Percentiles rank a stretch among this genome's conserved stretches.
phyloP scores from a whole-genome alignment of 495 filamentous ascomycete genomes.

The Penicillium chermesinum region DNA sequence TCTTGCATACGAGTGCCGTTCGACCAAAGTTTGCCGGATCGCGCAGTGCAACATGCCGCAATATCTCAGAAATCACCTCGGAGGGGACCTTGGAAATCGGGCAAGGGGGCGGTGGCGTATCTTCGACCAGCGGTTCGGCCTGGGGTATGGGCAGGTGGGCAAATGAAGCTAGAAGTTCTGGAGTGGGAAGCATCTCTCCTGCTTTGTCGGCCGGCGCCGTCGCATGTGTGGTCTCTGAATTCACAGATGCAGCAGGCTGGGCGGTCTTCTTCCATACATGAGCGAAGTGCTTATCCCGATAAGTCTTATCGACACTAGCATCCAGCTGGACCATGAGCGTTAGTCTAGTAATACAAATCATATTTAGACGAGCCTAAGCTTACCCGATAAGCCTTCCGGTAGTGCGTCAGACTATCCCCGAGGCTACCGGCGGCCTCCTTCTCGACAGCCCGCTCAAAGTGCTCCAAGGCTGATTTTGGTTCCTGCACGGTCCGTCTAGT shows the following conservation, averaged over 20 bases:
- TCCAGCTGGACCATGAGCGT: conserved; percentile 57
- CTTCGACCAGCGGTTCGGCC: conserved; percentile 54
- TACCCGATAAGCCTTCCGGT: conserved; percentile 85
- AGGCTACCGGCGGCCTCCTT: conserved; percentile 77
- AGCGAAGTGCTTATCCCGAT: conserved; percentile 85
- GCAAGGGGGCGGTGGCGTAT: conserved; percentile 64
- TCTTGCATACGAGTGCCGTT: conserved; percentile 79
- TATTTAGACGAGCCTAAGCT: conserved; percentile 16
- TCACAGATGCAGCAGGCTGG: conserved; percentile 52
- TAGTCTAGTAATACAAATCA: conserved; percentile 9
- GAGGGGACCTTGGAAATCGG: conserved; percentile 72
- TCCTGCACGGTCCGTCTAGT: conserved; percentile 35
- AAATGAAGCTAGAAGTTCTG: conserved; percentile 73
- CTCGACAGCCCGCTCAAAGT: conserved; percentile 90
- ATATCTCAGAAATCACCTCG: conserved; percentile 73
- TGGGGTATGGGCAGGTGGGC: conserved; percentile 59
- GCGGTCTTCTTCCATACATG: conserved; percentile 49
- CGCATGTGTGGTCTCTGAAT: conserved; percentile 45
- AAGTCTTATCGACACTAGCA: conserved; percentile 72
- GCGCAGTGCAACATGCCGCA: conserved; percentile 62
- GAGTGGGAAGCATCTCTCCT: conserved; percentile 46
- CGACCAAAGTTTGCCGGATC: conserved; percentile 77
- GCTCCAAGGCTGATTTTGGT: conserved; percentile 77
- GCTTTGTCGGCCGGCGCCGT: conserved; percentile 46
- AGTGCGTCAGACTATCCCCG: conserved; percentile 84